phyloP scores from a whole-genome alignment of 768 basidiomycete species.

The Suillus fuscotomentosus region DNA sequence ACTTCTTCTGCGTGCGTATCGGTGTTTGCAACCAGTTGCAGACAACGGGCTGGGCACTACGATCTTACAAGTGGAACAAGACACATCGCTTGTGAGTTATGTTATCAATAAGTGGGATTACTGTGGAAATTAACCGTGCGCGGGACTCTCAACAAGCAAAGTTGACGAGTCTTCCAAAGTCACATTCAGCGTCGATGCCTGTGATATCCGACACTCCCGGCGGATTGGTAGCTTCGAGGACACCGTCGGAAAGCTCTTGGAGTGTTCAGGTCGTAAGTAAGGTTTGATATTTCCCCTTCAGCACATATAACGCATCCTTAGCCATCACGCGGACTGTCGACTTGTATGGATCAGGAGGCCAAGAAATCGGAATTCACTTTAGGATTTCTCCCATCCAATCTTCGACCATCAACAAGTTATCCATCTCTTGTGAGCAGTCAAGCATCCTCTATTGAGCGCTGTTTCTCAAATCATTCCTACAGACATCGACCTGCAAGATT shows the following conservation, averaged over 20 bases:
- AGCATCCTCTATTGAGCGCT: not conserved
- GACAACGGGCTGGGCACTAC: conserved; percentile 1
- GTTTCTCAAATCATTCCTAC: not conserved
- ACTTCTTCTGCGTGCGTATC: not conserved
- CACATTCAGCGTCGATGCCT: not conserved
- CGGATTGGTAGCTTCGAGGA: not conserved
- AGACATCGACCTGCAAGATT: not conserved
- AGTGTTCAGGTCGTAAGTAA: not conserved
- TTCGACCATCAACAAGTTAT: not conserved
- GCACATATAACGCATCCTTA: not conserved
- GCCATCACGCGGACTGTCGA: not conserved
- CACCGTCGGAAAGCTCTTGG: not conserved
- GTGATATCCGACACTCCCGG: not conserved
- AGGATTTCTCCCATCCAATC: not conserved
- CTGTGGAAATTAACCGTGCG: not conserved
- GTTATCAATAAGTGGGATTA: not conserved
- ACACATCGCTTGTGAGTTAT: not conserved
- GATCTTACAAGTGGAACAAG: not conserved
- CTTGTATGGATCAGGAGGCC: not conserved
- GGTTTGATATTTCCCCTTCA: not conserved
- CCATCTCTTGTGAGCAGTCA: not conserved
- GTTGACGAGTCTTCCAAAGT: not conserved
- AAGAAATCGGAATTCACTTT: not conserved
- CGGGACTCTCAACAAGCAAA: not conserved
- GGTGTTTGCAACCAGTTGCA: not conserved